Conservation (phyloP, 331 rosid genomes). For the Acacia pycnantha region DNA sequence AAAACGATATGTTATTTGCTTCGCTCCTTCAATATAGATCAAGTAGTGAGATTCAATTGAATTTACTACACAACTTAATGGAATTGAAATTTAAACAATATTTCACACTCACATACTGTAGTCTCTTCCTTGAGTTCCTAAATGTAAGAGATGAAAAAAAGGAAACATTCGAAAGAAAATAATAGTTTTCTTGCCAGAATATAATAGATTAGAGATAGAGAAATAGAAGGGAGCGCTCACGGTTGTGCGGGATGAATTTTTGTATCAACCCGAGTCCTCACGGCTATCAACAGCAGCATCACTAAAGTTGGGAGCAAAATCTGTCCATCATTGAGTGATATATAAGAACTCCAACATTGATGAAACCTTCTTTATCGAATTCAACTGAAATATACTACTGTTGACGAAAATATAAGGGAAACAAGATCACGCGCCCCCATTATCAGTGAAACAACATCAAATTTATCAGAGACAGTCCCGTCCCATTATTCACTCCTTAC, state of each 20-base stretch:
- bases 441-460: neutral
- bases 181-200: neutral
- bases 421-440: neutral
- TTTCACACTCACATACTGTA: constrained; percentile 8
- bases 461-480: constrained; percentile 8
- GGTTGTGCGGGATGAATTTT: constrained; percentile 84
- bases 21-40: neutral
- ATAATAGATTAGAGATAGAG: neutral
- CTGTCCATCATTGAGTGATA: constrained; percentile 46
- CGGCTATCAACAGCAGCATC: constrained; percentile 74
- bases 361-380: neutral
- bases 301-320: constrained; percentile 90
- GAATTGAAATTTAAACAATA: neutral
- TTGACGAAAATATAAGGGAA: neutral
- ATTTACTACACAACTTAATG: neutral
- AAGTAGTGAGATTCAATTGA: constrained; percentile 6
- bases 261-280: constrained; percentile 84
- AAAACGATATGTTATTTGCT: constrained; percentile 4
- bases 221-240: constrained; percentile 50
- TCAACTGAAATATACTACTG: constrained; percentile 14
- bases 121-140: neutral
- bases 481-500: neutral
- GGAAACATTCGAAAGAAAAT: neutral
- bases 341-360: constrained; percentile 16
- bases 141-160: neutral